phyloP scores from a whole-genome alignment of 2,329 filamentous ascomycete genomes.

The Colletotrichum scovillei region DNA sequence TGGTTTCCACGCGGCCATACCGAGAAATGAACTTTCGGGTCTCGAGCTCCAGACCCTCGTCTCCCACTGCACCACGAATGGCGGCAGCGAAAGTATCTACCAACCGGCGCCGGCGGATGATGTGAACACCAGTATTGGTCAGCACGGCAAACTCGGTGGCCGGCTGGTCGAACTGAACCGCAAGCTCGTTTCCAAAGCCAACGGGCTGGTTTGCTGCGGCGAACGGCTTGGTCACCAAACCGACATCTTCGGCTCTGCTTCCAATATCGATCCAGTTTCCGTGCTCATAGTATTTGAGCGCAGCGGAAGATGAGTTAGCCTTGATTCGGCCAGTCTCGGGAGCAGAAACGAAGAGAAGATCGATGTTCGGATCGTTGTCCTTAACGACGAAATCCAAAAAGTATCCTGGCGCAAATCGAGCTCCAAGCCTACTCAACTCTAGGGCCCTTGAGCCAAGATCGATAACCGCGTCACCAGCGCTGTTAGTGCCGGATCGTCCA shows the following conservation, averaged over 20 bases:
- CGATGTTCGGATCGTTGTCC: conserved; percentile 67
- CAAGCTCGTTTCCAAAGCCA: conserved; percentile 94
- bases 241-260: conserved; percentile 80
- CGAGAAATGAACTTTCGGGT: conserved; percentile 85
- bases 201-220: conserved; percentile 73
- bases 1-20: conserved; percentile 90
- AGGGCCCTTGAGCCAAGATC: conserved; percentile 63
- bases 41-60: conserved; percentile 84
- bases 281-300: conserved; percentile 78
- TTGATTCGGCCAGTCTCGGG: conserved; percentile 91
- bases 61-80: conserved; percentile 77
- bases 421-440: conserved; percentile 61
- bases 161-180: conserved; percentile 91
- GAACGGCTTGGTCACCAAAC: conserved; percentile 79
- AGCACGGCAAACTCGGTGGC: conserved; percentile 89
- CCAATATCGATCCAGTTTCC: conserved; percentile 83
- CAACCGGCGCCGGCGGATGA: conserved; percentile 83
- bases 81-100: conserved; percentile 93
- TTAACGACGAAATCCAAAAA: conserved; percentile 86
- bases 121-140: conserved; percentile 90
- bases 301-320: conserved; percentile 62
- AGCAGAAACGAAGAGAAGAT: conserved; percentile 84
- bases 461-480: conserved; percentile 50
- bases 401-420: conserved; percentile 85
- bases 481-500: conserved; percentile 41